Evolutionary conservation across 805 yeast genomes (phyloP).

Genomic region (Nakazawaea holstii): DNA sequence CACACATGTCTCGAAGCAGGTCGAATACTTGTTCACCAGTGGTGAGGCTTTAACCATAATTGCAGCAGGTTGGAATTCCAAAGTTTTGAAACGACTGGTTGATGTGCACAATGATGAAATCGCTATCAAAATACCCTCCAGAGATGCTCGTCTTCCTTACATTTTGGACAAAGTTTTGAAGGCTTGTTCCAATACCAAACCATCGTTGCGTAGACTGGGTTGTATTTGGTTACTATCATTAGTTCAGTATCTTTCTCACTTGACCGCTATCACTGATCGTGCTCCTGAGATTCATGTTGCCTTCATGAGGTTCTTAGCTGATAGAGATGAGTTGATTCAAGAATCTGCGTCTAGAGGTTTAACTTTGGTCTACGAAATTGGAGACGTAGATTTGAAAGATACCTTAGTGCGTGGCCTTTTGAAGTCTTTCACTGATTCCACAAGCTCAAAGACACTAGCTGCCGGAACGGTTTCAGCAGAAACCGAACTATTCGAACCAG

Average conservation of each 20-base stretch:
- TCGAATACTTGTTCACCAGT: constrained; percentile 69
- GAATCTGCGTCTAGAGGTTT: constrained; percentile 90
- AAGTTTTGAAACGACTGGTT: constrained; percentile 40
- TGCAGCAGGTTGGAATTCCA: constrained; percentile 74
- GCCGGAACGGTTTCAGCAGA: constrained; percentile 73
- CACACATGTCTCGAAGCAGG: constrained; percentile 59
- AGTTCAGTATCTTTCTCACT: constrained; percentile 64
- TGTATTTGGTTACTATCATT: constrained; percentile 84
- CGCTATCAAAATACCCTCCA: constrained; percentile 9
- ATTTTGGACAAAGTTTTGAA: constrained; percentile 46
- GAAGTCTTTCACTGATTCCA: constrained; percentile 71
- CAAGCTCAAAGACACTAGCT: constrained; percentile 35
- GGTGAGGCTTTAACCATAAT: constrained; percentile 80
- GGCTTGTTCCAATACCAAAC: constrained; percentile 61
- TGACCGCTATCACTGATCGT: constrained; percentile 29
- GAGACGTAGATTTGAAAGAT: constrained; percentile 62
- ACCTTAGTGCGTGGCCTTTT: constrained; percentile 68
- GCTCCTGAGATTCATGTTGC: constrained; percentile 63
- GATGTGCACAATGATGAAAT: constrained; percentile 43
- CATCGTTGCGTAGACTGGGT: constrained; percentile 65
- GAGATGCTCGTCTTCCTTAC: constrained; percentile 13
- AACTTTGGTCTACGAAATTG: constrained; percentile 73
- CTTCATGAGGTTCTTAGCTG: constrained; percentile 75
- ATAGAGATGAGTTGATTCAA: constrained; percentile 81
- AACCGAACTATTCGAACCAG: constrained; percentile 82